Evolutionary conservation across 1,139 yeast species (phyloP).

Genomic region (Saccharomyces hybrid): DNA sequence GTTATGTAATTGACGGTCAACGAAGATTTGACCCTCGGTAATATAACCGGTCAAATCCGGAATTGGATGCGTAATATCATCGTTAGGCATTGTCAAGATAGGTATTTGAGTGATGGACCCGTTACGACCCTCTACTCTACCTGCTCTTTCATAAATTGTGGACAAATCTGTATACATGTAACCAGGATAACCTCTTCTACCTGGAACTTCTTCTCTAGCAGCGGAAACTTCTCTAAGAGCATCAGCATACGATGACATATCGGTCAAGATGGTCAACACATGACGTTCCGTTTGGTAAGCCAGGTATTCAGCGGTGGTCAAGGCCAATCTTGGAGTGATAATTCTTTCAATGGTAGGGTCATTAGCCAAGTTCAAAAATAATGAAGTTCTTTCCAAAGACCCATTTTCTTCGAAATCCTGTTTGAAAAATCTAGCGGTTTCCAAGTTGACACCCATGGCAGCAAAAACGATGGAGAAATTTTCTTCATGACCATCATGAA

Average conservation of each 20-base stretch:
- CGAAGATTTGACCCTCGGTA: slow-evolving; percentile 96
- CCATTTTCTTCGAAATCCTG: slow-evolving; percentile 99
- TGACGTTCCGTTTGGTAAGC: slow-evolving; percentile 99
- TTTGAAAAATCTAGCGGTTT: slow-evolving; percentile 88
- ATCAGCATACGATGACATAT: slow-evolving; percentile 98
- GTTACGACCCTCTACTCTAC: slow-evolving; percentile 99
- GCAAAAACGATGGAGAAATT: slow-evolving; percentile 98
- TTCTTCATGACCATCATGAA: slow-evolving; percentile 99
- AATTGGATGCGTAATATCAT: slow-evolving; percentile 98
- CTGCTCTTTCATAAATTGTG: slow-evolving; percentile 98
- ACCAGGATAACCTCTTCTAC: slow-evolving; percentile 99
- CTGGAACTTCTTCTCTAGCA: slow-evolving; percentile 99
- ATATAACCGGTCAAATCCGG: slow-evolving; percentile 99
- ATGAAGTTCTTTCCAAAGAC: slow-evolving; percentile 92
- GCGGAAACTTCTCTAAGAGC: slow-evolving; percentile 99
- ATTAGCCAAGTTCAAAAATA: slow-evolving; percentile 94
- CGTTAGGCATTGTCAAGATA: slow-evolving; percentile 98
- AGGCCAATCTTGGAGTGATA: slow-evolving; percentile 98
- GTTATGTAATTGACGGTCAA: slow-evolving; percentile 92
- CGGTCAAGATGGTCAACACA: slow-evolving; percentile 94
- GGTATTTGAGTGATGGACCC: slow-evolving; percentile 99
- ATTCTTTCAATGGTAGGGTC: slow-evolving; percentile 99
- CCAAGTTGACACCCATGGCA: slow-evolving; percentile 95
- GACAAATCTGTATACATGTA: slow-evolving; percentile 99
- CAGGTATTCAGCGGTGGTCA: slow-evolving; percentile 96